phyloP scores from a whole-genome alignment of 2,329 filamentous ascomycete genomes.

The Diplodia corticola region DNA sequence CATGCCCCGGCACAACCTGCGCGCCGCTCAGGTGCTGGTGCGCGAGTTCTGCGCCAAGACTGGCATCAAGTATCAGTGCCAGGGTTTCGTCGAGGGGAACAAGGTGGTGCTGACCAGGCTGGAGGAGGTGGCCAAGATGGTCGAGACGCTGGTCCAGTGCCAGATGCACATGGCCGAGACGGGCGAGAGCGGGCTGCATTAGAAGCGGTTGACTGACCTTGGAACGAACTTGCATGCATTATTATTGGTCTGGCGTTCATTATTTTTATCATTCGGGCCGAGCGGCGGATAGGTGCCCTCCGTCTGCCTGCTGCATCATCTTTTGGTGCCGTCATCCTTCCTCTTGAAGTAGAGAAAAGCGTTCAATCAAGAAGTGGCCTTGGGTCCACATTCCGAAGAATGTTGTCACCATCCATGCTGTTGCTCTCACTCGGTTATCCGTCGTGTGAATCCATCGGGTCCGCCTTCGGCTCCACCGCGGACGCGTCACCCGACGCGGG shows the following conservation, averaged over 20 bases:
- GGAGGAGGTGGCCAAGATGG: slow-evolving; percentile 77
- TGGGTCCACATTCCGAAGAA: not conserved
- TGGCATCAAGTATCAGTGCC: slow-evolving; percentile 79
- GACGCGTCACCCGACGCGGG: slow-evolving; percentile 12
- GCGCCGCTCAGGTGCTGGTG: slow-evolving; percentile 71
- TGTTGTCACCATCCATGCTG: not conserved
- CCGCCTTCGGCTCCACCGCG: slow-evolving; percentile 13
- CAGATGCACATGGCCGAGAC: slow-evolving; percentile 43
- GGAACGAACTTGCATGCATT: not conserved
- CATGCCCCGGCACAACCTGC: slow-evolving; percentile 81
- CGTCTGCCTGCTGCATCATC: too few species aligned
- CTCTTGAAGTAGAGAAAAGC: too few species aligned
- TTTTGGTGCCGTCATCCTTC: too few species aligned
- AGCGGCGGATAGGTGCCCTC: too few species aligned
- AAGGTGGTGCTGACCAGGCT: slow-evolving; percentile 75
- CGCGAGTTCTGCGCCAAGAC: slow-evolving; percentile 80
- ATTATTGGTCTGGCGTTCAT: not conserved
- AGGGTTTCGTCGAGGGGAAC: slow-evolving; percentile 82
- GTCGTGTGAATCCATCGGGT: not conserved
- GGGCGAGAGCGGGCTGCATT: slow-evolving; percentile 40
- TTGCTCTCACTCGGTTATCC: not conserved
- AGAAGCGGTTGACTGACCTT: not conserved
- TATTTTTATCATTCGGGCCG: not conserved
- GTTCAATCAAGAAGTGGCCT: not conserved
- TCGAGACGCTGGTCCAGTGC: slow-evolving; percentile 53